phyloP scores from a whole-genome alignment of 306 rosid genomes.

The Datisca glomerata region DNA sequence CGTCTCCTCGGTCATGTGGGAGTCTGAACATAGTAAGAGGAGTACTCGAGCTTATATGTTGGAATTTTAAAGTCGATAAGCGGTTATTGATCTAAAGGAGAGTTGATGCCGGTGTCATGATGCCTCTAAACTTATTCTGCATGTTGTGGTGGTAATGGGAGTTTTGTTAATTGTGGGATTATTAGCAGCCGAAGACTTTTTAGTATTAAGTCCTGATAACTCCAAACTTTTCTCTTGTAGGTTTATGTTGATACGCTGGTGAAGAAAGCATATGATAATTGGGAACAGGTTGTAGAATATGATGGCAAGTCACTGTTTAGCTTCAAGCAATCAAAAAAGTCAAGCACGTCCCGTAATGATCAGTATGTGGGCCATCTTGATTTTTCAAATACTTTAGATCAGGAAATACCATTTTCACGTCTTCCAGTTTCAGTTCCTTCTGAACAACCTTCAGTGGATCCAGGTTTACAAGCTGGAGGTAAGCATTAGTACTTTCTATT shows the following conservation, averaged over 20 bases:
- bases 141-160: too few species aligned
- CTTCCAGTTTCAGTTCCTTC: slow-evolving; percentile 36
- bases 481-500: slow-evolving; percentile 18
- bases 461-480: slow-evolving; percentile 53
- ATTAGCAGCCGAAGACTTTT: too few species aligned
- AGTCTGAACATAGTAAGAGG: too few species aligned
- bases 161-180: too few species aligned
- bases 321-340: slow-evolving; percentile 32
- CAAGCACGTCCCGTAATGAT: slow-evolving; percentile 36
- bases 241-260: slow-evolving; percentile 78
- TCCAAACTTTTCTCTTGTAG: slow-evolving; percentile 45
- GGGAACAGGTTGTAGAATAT: slow-evolving; percentile 84
- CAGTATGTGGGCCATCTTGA: slow-evolving; percentile 29
- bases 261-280: slow-evolving; percentile 90
- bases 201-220: too few species aligned
- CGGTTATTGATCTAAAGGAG: too few species aligned
- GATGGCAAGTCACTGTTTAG: slow-evolving; percentile 77
- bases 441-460: slow-evolving; percentile 41
- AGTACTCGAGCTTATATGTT: too few species aligned
- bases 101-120: too few species aligned
- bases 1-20: too few species aligned
- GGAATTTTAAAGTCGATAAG: too few species aligned
- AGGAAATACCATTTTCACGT: slow-evolving; percentile 33
- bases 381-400: slow-evolving; percentile 37
- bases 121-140: too few species aligned